phyloP scores from a whole-genome alignment of 2,329 filamentous ascomycete genomes.

The Fusarium drepaniforme region DNA sequence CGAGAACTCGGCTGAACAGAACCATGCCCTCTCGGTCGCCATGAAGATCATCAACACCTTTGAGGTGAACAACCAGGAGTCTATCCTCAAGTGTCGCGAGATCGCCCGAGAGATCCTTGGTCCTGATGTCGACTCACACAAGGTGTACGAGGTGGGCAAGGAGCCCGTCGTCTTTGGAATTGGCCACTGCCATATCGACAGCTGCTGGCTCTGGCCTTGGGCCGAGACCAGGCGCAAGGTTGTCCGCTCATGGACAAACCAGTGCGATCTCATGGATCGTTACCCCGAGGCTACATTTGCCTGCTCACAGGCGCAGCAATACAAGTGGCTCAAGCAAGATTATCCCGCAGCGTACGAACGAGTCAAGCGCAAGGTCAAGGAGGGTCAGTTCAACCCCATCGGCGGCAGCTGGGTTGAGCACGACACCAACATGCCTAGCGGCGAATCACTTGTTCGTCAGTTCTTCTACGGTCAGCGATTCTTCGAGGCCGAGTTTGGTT shows the following conservation, averaged over 20 bases:
- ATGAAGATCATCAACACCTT: conserved; percentile 94
- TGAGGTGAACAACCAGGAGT: conserved; percentile 82
- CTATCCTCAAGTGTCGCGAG: conserved; percentile 82
- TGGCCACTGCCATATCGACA: conserved; percentile 98
- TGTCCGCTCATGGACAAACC: conserved; percentile 94
- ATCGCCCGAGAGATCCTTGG: conserved; percentile 89
- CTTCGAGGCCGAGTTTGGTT: conserved; percentile 93
- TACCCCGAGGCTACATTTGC: conserved; percentile 95
- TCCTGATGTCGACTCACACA: conserved; percentile 81
- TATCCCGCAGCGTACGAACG: conserved; percentile 92
- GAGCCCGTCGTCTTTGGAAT: conserved; percentile 87
- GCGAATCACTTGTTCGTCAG: conserved; percentile 92
- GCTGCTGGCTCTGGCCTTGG: conserved; percentile 98
- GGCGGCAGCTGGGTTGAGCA: conserved; percentile 99
- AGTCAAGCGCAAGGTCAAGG: conserved; percentile 90
- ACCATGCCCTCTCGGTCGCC: conserved; percentile 84
- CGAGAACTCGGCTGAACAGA: conserved; percentile 87
- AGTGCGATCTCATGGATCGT: conserved; percentile 93
- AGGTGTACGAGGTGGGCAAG: conserved; percentile 84
- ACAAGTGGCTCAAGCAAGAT: conserved; percentile 93
- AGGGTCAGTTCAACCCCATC: conserved; percentile 93
- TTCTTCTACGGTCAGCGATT: conserved; percentile 96
- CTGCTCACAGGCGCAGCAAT: conserved; percentile 95
- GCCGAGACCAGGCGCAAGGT: conserved; percentile 98
- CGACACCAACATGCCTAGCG: conserved; percentile 96